phyloP scores from a whole-genome alignment of 2,329 filamentous ascomycete genomes.

The Aspergillus sp. region DNA sequence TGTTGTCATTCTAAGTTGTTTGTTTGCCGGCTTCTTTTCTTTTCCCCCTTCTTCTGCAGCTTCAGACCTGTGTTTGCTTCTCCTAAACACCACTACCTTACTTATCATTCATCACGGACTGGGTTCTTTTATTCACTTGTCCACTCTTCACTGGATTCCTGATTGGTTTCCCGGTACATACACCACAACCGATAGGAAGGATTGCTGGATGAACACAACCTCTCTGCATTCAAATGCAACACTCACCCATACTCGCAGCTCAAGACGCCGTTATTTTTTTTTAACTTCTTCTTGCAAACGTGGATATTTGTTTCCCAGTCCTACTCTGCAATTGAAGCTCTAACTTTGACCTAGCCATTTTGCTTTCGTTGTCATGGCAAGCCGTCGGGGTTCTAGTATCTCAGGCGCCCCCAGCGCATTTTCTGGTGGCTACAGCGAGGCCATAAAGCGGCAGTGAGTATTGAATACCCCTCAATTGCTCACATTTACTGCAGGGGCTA shows the following conservation, averaged over 20 bases:
- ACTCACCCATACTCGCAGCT: neutral
- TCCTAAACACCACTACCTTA: neutral
- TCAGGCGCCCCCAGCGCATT: slow-evolving; percentile 18
- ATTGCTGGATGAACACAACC: neutral
- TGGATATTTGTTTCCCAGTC: neutral
- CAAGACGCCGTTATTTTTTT: neutral
- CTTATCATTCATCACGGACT: neutral
- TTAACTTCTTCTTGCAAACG: neutral
- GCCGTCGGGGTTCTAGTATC: neutral
- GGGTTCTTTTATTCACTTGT: neutral
- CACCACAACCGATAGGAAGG: neutral
- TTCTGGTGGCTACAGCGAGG: slow-evolving; percentile 26
- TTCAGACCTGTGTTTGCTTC: neutral
- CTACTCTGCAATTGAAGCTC: neutral
- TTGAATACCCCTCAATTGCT: neutral
- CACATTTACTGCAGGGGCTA: neutral
- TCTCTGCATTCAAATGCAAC: neutral
- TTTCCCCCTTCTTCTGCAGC: neutral
- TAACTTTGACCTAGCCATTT: neutral
- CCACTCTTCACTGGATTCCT: neutral
- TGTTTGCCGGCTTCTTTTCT: neutral
- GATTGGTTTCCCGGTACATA: neutral
- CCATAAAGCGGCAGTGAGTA: slow-evolving; percentile 23
- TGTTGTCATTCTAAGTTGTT: neutral
- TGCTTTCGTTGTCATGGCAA: neutral